Percentiles rank a stretch among this genome's conserved stretches.
phyloP scores from a whole-genome alignment of 192 early-diverging fungal species.

The Coemansia sp. region DNA sequence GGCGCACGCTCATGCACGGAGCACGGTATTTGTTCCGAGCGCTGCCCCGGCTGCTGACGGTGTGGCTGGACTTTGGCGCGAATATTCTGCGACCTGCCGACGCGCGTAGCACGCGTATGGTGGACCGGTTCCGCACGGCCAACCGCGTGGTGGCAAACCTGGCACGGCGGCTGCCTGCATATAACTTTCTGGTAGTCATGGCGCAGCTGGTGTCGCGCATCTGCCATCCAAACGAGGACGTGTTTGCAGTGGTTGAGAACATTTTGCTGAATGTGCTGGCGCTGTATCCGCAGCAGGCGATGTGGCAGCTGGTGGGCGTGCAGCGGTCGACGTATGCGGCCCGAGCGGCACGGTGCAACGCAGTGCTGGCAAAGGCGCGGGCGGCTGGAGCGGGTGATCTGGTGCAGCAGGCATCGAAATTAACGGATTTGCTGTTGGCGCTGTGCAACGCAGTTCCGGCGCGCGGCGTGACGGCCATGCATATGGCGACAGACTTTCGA shows the following conservation, averaged over 20 bases:
- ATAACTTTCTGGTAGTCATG: constrained; percentile 75
- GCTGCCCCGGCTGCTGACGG: constrained; percentile 78
- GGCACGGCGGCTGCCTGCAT: constrained; percentile 62
- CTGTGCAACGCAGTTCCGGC: constrained; percentile 71
- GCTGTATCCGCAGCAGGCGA: constrained; percentile 77
- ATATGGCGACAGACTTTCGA: constrained; percentile 65
- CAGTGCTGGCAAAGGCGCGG: constrained; percentile 68
- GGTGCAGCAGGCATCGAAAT: constrained; percentile 59
- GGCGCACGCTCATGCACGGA: constrained; percentile 62
- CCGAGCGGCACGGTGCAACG: constrained; percentile 62
- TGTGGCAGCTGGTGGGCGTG: constrained; percentile 86
- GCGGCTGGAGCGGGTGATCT: constrained; percentile 34
- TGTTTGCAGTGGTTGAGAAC: constrained; percentile 65
- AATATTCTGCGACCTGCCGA: constrained; percentile 26
- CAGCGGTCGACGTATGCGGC: constrained; percentile 63
- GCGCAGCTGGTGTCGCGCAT: constrained; percentile 88
- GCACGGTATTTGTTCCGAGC: constrained; percentile 81
- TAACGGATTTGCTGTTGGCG: constrained; percentile 74
- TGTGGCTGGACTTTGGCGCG: constrained; percentile 78
- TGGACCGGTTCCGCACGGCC: constrained; percentile 54
- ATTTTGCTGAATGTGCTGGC: constrained; percentile 70
- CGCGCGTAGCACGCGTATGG: constrained; percentile 41
- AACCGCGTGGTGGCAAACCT: constrained; percentile 58
- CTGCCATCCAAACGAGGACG: constrained; percentile 67
- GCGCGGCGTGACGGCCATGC: constrained; percentile 62